Conservation (phyloP, 208 protist genomes). For the Leishmania arabica region DNA sequence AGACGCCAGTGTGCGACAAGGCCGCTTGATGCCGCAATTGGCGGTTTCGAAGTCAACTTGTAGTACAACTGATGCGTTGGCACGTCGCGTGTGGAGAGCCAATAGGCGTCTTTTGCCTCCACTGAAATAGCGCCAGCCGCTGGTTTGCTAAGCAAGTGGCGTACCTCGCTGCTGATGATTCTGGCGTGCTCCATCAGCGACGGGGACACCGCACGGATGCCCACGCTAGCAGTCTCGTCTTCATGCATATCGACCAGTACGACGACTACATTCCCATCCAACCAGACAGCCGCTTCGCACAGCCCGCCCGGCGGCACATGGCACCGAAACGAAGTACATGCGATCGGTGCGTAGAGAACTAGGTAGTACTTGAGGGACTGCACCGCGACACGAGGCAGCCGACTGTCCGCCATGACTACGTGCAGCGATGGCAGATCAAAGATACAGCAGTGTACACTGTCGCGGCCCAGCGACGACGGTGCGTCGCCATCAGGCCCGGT, state of each 20-base stretch:
- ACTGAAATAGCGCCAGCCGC: neutral
- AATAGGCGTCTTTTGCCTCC: slow-evolving; percentile 13
- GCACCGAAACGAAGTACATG: slow-evolving; percentile 23
- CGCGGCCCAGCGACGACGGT: neutral
- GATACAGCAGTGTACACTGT: slow-evolving; percentile 7
- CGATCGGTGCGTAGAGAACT: slow-evolving; percentile 25
- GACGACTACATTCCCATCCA: slow-evolving; percentile 15
- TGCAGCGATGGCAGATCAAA: slow-evolving; percentile 19
- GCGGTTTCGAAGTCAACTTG: neutral
- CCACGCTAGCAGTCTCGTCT: neutral
- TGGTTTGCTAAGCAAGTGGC: slow-evolving; percentile 4
- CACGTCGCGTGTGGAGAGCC: slow-evolving; percentile 13
- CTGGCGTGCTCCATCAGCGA: slow-evolving; percentile 26
- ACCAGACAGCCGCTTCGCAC: slow-evolving; percentile 27
- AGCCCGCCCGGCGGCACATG: slow-evolving; percentile 13
- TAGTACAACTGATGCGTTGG: slow-evolving; percentile 12
- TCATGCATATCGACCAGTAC: slow-evolving; percentile 13
- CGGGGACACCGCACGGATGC: neutral
- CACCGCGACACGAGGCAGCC: slow-evolving; percentile 9
- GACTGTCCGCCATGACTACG: slow-evolving; percentile 18
- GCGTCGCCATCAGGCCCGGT: neutral
- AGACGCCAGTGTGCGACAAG: slow-evolving; percentile 15
- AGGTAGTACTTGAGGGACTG: slow-evolving; percentile 26
- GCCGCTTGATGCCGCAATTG: neutral
- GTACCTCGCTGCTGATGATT: slow-evolving; percentile 4